Evolutionary conservation across 345 rosid genomes (phyloP).

Genomic region (Stellera chamaejasme): DNA sequence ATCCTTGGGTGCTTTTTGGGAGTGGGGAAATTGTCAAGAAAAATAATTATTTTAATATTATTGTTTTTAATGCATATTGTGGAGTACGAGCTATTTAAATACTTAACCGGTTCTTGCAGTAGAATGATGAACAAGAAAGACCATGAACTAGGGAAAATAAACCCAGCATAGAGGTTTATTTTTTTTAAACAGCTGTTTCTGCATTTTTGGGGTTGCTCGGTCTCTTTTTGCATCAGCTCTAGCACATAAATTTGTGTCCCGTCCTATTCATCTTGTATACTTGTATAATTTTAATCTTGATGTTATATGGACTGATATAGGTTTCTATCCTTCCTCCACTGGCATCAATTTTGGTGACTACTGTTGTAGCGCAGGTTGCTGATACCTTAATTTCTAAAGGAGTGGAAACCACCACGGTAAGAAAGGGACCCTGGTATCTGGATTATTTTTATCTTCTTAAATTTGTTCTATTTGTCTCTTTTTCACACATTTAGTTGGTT

Average conservation of each 20-base stretch:
- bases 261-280: background rate
- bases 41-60: too few species aligned
- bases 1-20: too few species aligned
- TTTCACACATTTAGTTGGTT: too few species aligned
- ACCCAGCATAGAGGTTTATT: background rate
- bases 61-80: too few species aligned
- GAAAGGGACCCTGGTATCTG: slow-evolving; percentile 1
- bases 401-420: slow-evolving; percentile 77
- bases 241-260: too few species aligned
- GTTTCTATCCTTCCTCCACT: slow-evolving; percentile 97
- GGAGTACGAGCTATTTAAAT: too few species aligned
- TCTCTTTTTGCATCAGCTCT: too few species aligned
- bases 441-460: background rate
- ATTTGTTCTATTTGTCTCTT: too few species aligned
- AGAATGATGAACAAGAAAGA: too few species aligned
- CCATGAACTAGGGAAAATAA: background rate
- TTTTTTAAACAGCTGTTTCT: background rate
- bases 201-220: background rate
- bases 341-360: slow-evolving; percentile 76
- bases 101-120: too few species aligned
- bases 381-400: slow-evolving; percentile 78
- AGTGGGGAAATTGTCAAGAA: too few species aligned
- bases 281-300: background rate
- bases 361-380: slow-evolving; percentile 73
- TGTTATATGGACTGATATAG: slow-evolving; percentile 24